Base-by-base conservation (phyloP, 192 early-diverging fungal species). In the Linderina pennispora region DNA sequence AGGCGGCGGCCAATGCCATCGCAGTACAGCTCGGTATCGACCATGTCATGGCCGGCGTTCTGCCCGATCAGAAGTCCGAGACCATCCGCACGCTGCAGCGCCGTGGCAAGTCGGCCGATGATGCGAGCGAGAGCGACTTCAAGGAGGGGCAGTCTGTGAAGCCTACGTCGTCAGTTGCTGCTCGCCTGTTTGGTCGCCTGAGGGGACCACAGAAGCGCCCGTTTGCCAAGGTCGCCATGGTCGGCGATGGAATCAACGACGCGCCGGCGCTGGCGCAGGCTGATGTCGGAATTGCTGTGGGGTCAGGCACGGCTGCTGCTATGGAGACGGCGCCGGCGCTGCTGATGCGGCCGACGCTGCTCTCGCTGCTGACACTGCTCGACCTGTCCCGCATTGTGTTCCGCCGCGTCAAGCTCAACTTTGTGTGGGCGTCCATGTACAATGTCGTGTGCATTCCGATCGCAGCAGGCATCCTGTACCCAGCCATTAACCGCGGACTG, bases 211-310 rank as follows among this genome's bases (percentile, higher is more conserved):
- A n/a, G n/a, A n/a, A n/a, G 40, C 55, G 37, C 55, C 79, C 22
- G 57, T 54, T 33, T 26, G 68, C 64, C 26, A 38, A 75, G 17
- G 91, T 97, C 2, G 91, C 86, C 0, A 91, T 97, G 88, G 80
- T 91, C 5, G 94, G 94, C 18, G 94, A 97, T 58, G 94, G 94
- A 13, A 92, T 97, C 58, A 97, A 97, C 45, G 94, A 97, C 69
- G 84, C 91, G 4, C 83, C 89, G 32, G 94, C 94, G 1, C 65
- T 97, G 1, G 88, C 91, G 4, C 86, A 90, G 48, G 83, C 94
- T 1, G 88, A 95, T 67, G 76, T 97, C 21, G 91, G 91, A 4
- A n/a, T n/a, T n/a, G n/a, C 28, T 31, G 28, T 31, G 5, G 11
- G 11, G 28, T 5, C 5, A 31, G 28, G 6, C 28, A 31, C 28